Conservation (phyloP, 73 alveolate species). For the Breviolum minutum region DNA sequence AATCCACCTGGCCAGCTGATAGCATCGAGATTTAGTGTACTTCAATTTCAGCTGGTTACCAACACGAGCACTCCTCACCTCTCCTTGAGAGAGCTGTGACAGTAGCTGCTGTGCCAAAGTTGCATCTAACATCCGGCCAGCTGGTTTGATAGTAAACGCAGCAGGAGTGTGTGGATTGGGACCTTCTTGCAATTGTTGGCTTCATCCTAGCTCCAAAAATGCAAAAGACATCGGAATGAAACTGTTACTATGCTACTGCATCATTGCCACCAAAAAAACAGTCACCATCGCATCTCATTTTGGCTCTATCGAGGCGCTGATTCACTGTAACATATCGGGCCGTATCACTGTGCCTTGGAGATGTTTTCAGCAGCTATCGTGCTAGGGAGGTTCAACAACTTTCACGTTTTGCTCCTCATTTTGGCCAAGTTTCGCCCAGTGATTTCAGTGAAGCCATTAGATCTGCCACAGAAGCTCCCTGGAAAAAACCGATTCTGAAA, state of each 20-base stretch:
- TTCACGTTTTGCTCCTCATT: neutral
- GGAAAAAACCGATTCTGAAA: too few relatives aligned
- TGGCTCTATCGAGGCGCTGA: too few relatives aligned
- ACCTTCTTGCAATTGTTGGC: too few relatives aligned
- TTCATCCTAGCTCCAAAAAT: too few relatives aligned
- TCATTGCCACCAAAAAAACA: too few relatives aligned
- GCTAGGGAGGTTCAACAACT: neutral
- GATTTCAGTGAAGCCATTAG: constrained; percentile 46
- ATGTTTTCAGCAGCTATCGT: neutral
- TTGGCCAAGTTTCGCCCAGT: neutral
- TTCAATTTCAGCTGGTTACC: neutral
- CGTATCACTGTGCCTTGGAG: constrained; percentile 22
- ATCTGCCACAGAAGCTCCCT: constrained; percentile 70
- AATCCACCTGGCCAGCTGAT: neutral
- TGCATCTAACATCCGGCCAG: neutral
- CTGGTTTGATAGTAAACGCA: neutral
- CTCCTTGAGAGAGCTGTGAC: constrained; percentile 30
- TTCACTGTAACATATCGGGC: too few relatives aligned
- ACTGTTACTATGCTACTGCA: neutral
- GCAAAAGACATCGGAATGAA: neutral
- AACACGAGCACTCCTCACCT: neutral
- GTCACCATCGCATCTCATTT: neutral
- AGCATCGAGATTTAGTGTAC: neutral
- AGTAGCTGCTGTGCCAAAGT: constrained; percentile 11
- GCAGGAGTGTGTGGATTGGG: too few relatives aligned